Conservation (phyloP, 169 alveolate genomes). For the Plasmodium berghei region DNA sequence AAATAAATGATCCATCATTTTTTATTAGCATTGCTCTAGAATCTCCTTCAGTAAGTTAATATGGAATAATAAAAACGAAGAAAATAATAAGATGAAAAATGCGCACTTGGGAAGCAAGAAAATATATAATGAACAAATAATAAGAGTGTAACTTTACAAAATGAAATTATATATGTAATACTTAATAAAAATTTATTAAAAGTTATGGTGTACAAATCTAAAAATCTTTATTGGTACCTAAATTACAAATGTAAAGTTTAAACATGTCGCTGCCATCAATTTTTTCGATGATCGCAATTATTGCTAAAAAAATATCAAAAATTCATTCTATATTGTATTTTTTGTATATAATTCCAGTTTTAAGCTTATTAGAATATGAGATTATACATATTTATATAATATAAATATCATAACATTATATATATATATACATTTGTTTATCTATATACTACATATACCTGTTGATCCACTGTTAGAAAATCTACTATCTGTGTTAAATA, state of each 20-base stretch:
- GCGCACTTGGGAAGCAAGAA: too few species aligned
- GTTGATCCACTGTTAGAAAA: conserved; percentile 71
- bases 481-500: conserved; percentile 24
- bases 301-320: conserved; percentile 33
- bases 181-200: too few species aligned
- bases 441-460: conserved; percentile 32
- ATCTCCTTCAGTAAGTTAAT: conserved; percentile 22
- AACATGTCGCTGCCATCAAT: conserved; percentile 28
- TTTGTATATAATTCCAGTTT: too few species aligned
- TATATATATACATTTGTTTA: neutral
- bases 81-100: neutral
- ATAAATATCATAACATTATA: neutral
- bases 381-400: too few species aligned
- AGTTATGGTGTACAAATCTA: too few species aligned
- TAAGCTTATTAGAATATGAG: too few species aligned
- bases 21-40: conserved; percentile 72
- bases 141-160: too few species aligned
- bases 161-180: too few species aligned
- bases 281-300: conserved; percentile 69
- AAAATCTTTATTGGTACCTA: conserved; percentile 12
- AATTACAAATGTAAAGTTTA: conserved; percentile 69
- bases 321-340: too few species aligned
- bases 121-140: too few species aligned
- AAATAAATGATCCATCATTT: conserved; percentile 66
- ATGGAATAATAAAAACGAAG: neutral